Conservation (phyloP, 2,329 filamentous ascomycete genomes). For the Microascus cirrosus region DNA sequence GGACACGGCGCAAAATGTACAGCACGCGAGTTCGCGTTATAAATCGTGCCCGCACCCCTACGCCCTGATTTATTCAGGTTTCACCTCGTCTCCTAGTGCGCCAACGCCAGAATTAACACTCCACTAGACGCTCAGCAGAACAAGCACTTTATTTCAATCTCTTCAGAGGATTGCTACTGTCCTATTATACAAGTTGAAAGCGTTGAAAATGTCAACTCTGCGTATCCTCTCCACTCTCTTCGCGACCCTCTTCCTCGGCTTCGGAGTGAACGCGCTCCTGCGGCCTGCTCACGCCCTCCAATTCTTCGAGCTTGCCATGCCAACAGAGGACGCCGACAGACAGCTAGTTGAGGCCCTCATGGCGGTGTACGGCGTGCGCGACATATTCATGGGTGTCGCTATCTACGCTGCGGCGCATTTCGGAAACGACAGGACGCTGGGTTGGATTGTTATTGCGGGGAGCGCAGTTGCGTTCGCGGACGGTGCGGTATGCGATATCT, state of each 20-base stretch:
- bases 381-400: not conserved
- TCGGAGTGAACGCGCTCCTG: not conserved
- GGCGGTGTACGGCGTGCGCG: not conserved
- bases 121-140: too few relatives aligned
- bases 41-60: too few relatives aligned
- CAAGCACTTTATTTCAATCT: not conserved
- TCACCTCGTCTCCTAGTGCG: too few relatives aligned
- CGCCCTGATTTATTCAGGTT: too few relatives aligned
- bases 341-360: not conserved
- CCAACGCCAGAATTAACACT: too few relatives aligned
- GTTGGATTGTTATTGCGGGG: not conserved
- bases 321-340: not conserved
- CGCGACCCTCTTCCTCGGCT: not conserved
- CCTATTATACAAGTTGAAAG: too few relatives aligned
- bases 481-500: not conserved
- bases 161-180: too few relatives aligned
- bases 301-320: not conserved
- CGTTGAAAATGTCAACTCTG: not conserved
- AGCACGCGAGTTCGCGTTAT: too few relatives aligned
- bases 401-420: not conserved
- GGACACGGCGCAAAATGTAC: too few relatives aligned
- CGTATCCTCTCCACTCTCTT: not conserved
- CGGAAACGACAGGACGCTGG: not conserved
- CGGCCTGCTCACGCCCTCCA: not conserved
- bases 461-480: not conserved